Base-by-base conservation (phyloP, 2,329 filamentous ascomycete species). In the Nigrospora osmanthi region DNA sequence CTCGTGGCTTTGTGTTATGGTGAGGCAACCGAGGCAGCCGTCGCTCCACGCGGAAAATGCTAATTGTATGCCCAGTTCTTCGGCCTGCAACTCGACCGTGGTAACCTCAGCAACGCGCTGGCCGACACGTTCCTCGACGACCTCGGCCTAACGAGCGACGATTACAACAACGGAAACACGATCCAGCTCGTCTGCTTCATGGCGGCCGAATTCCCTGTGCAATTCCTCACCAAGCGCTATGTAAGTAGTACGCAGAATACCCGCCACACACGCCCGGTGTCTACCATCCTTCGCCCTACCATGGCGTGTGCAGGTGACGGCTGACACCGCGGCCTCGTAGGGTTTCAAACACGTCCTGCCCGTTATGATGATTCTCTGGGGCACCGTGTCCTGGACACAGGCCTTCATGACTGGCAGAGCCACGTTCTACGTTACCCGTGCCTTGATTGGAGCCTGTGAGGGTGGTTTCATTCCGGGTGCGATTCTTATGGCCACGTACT, bases 401-500 rank as follows among this genome's bases (percentile, higher is more conserved):
- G 52, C 69, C 7, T 64, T 72, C 47, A 50, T 72, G 13, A 55
- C 50, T 1, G 61, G 68, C 40, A 58, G 61, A 13, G 58, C 58
- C 2, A 70, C 69, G 1, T 75, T 74, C 44, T 58, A 75, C 3
- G 49, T 65, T 2, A 61, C 64, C 1, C 60, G 72, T 9, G 45
- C 65, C 1, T 55, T 72, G 33, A 60, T 75, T 11, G 71, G 71
- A 0, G 55, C 75, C 17, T 61, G 65, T 6, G 72, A 75, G 52
- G 67, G 71, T 0, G 72, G 72, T 0, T 76, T 73, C 42, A 75
- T 73, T n/a, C 72, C 71, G 0, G 71, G 73, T 50, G 75, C 73
- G 11, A 77, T 85, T 41, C 67, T 84, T 2, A 87, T 85, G 58
- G 69, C 85, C 1, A 81, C 78, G 2, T 88, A 88, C 60, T 89